Percentiles rank a stretch among this genome's conserved stretches.
phyloP scores from a whole-genome alignment of 169 alveolate species.

The Perkinsus marinus region DNA sequence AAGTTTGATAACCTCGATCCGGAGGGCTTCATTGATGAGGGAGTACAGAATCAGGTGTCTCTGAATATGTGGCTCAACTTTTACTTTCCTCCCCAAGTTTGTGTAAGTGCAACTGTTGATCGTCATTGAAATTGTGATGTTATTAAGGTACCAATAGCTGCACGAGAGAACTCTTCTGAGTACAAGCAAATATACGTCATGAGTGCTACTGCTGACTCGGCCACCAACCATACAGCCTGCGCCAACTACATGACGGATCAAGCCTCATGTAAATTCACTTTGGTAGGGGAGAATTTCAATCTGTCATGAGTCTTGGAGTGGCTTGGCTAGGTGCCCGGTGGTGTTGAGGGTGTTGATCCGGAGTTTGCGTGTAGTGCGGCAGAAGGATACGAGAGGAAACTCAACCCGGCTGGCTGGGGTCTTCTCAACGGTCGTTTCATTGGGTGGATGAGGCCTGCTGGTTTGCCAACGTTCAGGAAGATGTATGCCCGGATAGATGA shows the following conservation, averaged over 20 bases:
- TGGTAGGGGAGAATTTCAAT: too few species aligned
- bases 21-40: background rate
- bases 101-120: background rate
- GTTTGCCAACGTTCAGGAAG: constrained; percentile 13
- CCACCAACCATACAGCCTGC: background rate
- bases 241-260: background rate
- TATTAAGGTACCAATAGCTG: background rate
- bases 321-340: background rate
- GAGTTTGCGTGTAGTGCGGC: background rate
- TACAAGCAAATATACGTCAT: background rate
- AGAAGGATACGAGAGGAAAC: background rate
- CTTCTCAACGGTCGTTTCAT: constrained; percentile 20
- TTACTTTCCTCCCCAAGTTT: background rate
- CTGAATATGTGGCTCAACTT: background rate
- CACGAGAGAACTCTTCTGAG: background rate
- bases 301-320: too few species aligned
- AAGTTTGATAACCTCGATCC: constrained; percentile 8
- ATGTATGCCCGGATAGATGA: constrained; percentile 8
- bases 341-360: background rate
- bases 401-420: background rate
- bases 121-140: background rate
- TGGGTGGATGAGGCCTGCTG: constrained; percentile 23
- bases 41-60: background rate
- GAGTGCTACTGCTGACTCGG: background rate
- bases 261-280: background rate